phyloP scores from a whole-genome alignment of 2,329 filamentous ascomycete genomes.

The Colletotrichum tabaci region DNA sequence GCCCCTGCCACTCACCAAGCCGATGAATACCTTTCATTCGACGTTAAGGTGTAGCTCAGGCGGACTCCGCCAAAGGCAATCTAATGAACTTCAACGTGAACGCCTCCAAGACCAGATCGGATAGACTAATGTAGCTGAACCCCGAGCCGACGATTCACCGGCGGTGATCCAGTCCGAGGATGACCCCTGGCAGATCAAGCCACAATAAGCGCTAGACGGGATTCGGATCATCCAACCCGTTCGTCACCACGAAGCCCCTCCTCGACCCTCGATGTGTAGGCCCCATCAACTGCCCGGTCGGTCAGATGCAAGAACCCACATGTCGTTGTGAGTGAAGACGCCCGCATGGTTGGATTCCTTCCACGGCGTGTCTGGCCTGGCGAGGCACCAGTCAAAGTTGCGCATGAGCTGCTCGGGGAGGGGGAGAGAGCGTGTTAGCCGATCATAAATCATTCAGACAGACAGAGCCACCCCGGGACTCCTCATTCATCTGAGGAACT shows the following conservation, averaged over 20 bases:
- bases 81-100: background rate
- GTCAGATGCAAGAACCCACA: conserved; percentile 41
- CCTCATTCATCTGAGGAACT: no score
- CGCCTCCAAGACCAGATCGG: background rate
- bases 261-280: background rate
- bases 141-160: background rate
- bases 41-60: background rate
- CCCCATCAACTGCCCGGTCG: background rate
- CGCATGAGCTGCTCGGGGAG: conserved; percentile 29
- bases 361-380: conserved; percentile 40
- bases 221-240: background rate
- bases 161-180: background rate
- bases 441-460: no score
- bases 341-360: conserved; percentile 38
- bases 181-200: background rate
- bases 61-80: background rate
- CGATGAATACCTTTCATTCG: background rate
- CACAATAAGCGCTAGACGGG: background rate
- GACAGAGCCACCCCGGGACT: no score
- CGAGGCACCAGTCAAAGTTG: conserved; percentile 43
- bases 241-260: background rate
- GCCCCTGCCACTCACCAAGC: background rate
- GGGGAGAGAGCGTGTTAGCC: background rate
- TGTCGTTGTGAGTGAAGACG: conserved; percentile 34
- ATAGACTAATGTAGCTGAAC: background rate